Evolutionary conservation across 805 yeast species (phyloP).

Genomic region (Yarrowia yakushimensis): DNA sequence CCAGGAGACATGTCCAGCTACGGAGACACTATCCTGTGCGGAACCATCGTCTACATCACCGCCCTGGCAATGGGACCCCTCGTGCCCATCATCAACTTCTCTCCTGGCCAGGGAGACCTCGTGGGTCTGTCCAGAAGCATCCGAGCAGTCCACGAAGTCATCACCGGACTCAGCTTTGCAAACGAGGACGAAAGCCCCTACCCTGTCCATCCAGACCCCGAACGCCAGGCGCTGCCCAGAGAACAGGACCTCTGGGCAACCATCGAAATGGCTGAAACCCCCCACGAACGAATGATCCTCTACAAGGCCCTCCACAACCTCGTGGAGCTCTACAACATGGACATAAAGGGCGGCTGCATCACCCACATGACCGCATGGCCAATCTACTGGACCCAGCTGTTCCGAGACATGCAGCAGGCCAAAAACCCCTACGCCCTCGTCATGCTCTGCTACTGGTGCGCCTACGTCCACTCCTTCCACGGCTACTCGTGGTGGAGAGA

Average conservation of each 20-base stretch:
- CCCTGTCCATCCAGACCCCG: not conserved
- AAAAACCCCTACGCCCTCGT: not conserved
- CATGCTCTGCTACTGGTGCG: not conserved
- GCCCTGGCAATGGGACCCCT: not conserved
- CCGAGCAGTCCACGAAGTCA: not conserved
- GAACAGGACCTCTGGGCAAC: not conserved
- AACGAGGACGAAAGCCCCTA: not conserved
- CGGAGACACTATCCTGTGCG: not conserved
- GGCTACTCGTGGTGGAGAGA: conserved; percentile 8
- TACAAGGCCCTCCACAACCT: not conserved
- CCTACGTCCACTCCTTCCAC: conserved; percentile 2
- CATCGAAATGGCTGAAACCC: not conserved
- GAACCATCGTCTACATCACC: not conserved
- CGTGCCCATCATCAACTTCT: not conserved
- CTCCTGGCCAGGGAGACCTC: not conserved
- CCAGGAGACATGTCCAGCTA: not conserved
- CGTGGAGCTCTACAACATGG: conserved; percentile 13
- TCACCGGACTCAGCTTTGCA: not conserved
- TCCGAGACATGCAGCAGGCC: not conserved
- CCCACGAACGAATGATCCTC: not conserved
- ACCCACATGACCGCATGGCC: conserved; percentile 2
- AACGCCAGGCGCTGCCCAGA: not conserved
- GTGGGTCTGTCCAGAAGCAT: not conserved
- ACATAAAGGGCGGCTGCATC: not conserved
- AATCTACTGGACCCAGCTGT: not conserved